phyloP scores from a whole-genome alignment of 2,329 filamentous ascomycete species.

The Aureobasidium pullulans region DNA sequence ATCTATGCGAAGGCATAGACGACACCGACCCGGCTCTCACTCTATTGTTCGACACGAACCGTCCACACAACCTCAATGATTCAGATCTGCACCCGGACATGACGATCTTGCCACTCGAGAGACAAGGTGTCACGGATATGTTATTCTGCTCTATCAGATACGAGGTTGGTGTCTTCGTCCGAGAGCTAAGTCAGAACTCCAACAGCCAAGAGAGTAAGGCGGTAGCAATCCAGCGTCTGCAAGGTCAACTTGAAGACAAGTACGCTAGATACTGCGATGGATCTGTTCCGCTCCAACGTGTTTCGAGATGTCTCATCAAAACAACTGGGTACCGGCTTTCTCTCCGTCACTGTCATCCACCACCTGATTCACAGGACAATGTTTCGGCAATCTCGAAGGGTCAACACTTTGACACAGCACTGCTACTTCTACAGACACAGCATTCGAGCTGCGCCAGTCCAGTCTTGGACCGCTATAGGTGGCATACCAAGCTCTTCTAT shows the following conservation, averaged over 20 bases:
- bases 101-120: slow-evolving; percentile 39
- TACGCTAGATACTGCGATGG: slow-evolving; percentile 39
- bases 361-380: background rate
- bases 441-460: background rate
- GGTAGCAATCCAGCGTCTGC: slow-evolving; percentile 17
- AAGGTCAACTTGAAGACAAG: slow-evolving; percentile 29
- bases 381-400: background rate
- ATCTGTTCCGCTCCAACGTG: slow-evolving; percentile 35
- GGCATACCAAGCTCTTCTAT: background rate
- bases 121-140: slow-evolving; percentile 47
- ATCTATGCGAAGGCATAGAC: slow-evolving; percentile 21
- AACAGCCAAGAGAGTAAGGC: background rate
- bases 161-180: slow-evolving; percentile 28
- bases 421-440: background rate
- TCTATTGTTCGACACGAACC: slow-evolving; percentile 24
- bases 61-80: slow-evolving; percentile 30
- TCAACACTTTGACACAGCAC: background rate
- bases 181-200: slow-evolving; percentile 27
- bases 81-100: slow-evolving; percentile 35
- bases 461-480: background rate
- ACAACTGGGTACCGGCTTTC: background rate
- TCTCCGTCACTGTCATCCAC: background rate
- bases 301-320: slow-evolving; percentile 18
- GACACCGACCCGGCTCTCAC: slow-evolving; percentile 16
- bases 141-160: slow-evolving; percentile 39